Conservation (phyloP, 73 alveolate species). For the Uronychia binucleata region DNA sequence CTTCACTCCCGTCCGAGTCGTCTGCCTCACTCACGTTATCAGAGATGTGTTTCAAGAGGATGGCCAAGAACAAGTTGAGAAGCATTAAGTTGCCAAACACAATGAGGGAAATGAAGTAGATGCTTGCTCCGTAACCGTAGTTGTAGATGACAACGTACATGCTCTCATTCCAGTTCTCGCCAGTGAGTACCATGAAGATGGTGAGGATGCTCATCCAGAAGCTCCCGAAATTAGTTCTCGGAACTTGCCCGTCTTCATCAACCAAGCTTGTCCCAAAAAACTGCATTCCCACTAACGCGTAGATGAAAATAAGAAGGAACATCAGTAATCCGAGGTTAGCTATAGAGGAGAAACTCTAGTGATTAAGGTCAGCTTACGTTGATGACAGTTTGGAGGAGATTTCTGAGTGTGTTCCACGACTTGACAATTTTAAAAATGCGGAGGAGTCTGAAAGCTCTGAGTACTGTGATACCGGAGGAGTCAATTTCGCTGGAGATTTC, state of each 20-base stretch:
- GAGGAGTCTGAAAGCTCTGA: constrained; percentile 61
- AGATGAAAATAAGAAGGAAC: constrained; percentile 47
- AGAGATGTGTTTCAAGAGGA: constrained; percentile 31
- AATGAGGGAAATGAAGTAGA: constrained; percentile 52
- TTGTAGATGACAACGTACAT: constrained; percentile 19
- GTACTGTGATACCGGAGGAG: constrained; percentile 40
- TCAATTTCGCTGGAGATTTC: constrained; percentile 6
- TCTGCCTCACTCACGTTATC: constrained; percentile 6
- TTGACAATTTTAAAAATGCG: constrained; percentile 59
- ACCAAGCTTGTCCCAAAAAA: constrained; percentile 45
- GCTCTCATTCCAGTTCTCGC: constrained; percentile 72
- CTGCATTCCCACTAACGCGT: constrained; percentile 54
- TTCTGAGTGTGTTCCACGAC: constrained; percentile 53
- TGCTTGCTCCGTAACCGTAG: constrained; percentile 42
- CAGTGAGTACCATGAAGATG: constrained; percentile 55
- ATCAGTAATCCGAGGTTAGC: constrained; percentile 56
- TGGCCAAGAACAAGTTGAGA: constrained; percentile 68
- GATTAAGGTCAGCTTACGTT: not conserved
- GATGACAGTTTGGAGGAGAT: constrained; percentile 30
- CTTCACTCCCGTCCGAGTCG: constrained; percentile 7
- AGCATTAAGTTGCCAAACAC: constrained; percentile 63
- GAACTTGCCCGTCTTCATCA: constrained; percentile 35
- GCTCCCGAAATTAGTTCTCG: constrained; percentile 31
- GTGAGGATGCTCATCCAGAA: constrained; percentile 37
- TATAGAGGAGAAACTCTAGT: constrained; percentile 16